Base-by-base conservation (phyloP, 768 basidiomycete genomes). In the Aureoboletus auriporus region DNA sequence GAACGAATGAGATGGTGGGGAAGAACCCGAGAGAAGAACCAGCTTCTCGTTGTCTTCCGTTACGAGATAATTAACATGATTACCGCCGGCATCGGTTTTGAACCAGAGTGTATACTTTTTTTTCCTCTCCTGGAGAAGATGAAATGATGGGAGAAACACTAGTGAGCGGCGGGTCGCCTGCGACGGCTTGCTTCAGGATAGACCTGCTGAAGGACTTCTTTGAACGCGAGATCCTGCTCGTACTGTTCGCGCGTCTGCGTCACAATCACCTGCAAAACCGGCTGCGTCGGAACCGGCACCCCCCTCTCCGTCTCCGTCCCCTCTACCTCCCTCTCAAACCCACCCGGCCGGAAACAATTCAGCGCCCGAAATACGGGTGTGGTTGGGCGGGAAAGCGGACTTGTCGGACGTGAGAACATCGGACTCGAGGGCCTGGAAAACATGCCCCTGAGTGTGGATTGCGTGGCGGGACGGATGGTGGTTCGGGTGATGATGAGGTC, bases 401-500 rank as follows among this genome's bases (percentile, higher is more conserved):
- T 55, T 20, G 45, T 41, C 17, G 70, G 60, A 28, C 66, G 63
- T 8, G 64, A 53, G 42, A 59, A 57, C 51, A 59, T 48, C n/a
- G 61, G 65, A 30, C 53, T 65, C 30, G 65, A 65, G 0, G 70
- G 61, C 14, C 65, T 57, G 27, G 71, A 59, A 46, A 71, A 65
- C 36, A 52, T 46, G 30, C 51, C 46, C 34, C 53, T 42, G 36
- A 59, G 36, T 14, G 66, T 39, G 10, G 66, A 52, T 38, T 57
- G 63, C 2, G 68, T 47, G 12, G 51, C 29, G 6, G 70, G 71
- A n/a, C 66, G 68, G 45, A 74, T 64, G 58, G 69, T 65, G 39
- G 67, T 71, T 47, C 71, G 71, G 33, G 67, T 68, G 30, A 69
- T 58, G 39, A 58, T 53, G 52, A 61, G 59, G 49, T 66, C 62